Percentiles rank a stretch among this genome's conserved stretches.
phyloP scores from a whole-genome alignment of 1,139 yeast genomes.

The Hansenula sp. region DNA sequence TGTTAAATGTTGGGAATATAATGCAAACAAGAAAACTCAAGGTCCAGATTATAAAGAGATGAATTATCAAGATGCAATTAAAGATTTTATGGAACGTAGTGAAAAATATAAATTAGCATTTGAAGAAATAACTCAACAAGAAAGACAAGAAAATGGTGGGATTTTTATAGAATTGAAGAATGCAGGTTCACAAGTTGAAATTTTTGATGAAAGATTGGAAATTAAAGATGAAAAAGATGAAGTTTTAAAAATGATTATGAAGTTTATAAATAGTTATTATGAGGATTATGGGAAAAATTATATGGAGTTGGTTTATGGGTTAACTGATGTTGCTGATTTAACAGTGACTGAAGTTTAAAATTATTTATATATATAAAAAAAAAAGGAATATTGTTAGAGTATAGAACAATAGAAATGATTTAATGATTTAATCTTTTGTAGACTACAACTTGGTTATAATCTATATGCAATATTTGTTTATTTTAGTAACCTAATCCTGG shows the following conservation, averaged over 20 bases:
- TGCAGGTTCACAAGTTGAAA: slow-evolving; percentile 36
- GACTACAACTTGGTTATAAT: too few species aligned
- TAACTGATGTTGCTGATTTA: too few species aligned
- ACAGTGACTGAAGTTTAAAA: too few species aligned
- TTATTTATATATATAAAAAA: too few species aligned
- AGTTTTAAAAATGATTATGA: slow-evolving; percentile 17
- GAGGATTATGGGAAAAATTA: slow-evolving; percentile 21
- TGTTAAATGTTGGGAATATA: slow-evolving; percentile 40
- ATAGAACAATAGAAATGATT: too few species aligned
- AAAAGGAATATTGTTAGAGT: too few species aligned
- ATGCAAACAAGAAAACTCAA: slow-evolving; percentile 58
- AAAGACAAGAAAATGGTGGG: slow-evolving; percentile 35
- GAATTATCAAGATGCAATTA: slow-evolving; percentile 46
- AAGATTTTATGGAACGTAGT: slow-evolving; percentile 58
- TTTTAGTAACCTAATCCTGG: slow-evolving; percentile 13
- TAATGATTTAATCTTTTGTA: too few species aligned
- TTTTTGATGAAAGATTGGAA: slow-evolving; percentile 6
- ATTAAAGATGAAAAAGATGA: slow-evolving; percentile 8
- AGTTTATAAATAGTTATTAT: slow-evolving; percentile 32
- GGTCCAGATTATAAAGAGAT: slow-evolving; percentile 50
- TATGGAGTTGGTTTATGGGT: slow-evolving; percentile 8
- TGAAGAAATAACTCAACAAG: slow-evolving; percentile 47
- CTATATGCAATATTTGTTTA: not conserved
- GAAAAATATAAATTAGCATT: slow-evolving; percentile 50
- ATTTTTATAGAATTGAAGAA: slow-evolving; percentile 42